Conservation (phyloP, 2,329 filamentous ascomycete genomes). For the Ophiosphaerella narmari region DNA sequence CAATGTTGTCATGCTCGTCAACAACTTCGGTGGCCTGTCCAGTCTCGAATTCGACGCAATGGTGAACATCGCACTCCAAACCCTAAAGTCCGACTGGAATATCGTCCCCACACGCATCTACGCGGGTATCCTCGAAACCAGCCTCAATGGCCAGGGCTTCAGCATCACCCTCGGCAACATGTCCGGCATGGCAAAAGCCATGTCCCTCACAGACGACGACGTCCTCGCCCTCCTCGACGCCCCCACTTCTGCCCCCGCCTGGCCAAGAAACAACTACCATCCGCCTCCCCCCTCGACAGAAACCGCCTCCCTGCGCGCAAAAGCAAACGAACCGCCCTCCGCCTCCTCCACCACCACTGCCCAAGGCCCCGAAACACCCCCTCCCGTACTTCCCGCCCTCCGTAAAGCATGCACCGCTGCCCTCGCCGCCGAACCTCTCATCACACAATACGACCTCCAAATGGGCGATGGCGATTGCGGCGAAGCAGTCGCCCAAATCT, state of each 20-base stretch:
- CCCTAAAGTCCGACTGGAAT: slow-evolving; percentile 53
- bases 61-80: slow-evolving; percentile 48
- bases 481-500: slow-evolving; percentile 66
- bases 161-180: slow-evolving; percentile 61
- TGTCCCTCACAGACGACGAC: slow-evolving; percentile 45
- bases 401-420: slow-evolving; percentile 52
- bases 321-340: slow-evolving; percentile 34
- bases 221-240: slow-evolving; percentile 56
- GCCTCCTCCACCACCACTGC: slow-evolving; percentile 17
- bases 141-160: slow-evolving; percentile 61
- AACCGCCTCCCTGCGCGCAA: slow-evolving; percentile 29
- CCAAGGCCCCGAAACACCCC: slow-evolving; percentile 47
- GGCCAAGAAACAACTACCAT: slow-evolving; percentile 56
- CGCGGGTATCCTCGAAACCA: slow-evolving; percentile 57
- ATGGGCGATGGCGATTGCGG: slow-evolving; percentile 93
- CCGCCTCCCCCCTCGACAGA: slow-evolving; percentile 32
- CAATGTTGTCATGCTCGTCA: slow-evolving; percentile 53
- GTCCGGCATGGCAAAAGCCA: slow-evolving; percentile 50
- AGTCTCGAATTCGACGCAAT: slow-evolving; percentile 56
- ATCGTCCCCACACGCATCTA: slow-evolving; percentile 56
- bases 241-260: slow-evolving; percentile 57
- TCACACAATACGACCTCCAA: slow-evolving; percentile 74
- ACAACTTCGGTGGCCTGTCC: slow-evolving; percentile 56
- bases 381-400: slow-evolving; percentile 46
- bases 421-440: slow-evolving; percentile 63